A percentile compares a stretch with the other conserved stretches of the same genome.
Conservation (phyloP, 768 basidiomycete species). For the Lactarius quietus region DNA sequence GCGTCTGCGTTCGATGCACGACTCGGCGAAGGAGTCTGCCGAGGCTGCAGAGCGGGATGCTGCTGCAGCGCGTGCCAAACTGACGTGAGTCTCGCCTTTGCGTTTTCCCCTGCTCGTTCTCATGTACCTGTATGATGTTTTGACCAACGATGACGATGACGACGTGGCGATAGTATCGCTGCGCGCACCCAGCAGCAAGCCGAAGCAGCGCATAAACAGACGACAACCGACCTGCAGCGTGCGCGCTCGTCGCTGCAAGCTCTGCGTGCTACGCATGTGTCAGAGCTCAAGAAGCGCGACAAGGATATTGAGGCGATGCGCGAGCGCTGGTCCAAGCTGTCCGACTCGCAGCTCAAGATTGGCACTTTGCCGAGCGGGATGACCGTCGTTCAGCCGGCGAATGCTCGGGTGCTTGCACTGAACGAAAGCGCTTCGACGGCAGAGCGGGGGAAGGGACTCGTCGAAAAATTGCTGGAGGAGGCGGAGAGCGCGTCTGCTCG, state of each 20-base stretch:
- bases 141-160: neutral
- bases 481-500: constrained; percentile 63
- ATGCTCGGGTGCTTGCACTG: constrained; percentile 39
- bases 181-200: constrained; percentile 52
- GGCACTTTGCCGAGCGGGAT: constrained; percentile 34
- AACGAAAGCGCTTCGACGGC: constrained; percentile 35
- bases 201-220: constrained; percentile 68
- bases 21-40: constrained; percentile 52
- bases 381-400: constrained; percentile 45
- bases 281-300: constrained; percentile 78
- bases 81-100: constrained; percentile 49
- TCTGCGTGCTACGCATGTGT: constrained; percentile 61
- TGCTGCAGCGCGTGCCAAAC: constrained; percentile 66
- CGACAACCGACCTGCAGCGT: constrained; percentile 64
- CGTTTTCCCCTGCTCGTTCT: neutral
- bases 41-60: constrained; percentile 77
- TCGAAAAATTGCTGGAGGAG: constrained; percentile 69
- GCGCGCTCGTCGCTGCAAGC: constrained; percentile 66
- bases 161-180: constrained; percentile 37
- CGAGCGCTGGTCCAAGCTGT: constrained; percentile 71
- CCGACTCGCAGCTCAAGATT: constrained; percentile 64
- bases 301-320: constrained; percentile 71
- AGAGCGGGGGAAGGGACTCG: constrained; percentile 50
- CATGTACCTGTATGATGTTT: neutral
- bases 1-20: constrained; percentile 63